Evolutionary conservation across 169 alveolate species (phyloP), one percentile per base, ranked within the genome.

Genomic region (Plasmodium berghei): DNA sequence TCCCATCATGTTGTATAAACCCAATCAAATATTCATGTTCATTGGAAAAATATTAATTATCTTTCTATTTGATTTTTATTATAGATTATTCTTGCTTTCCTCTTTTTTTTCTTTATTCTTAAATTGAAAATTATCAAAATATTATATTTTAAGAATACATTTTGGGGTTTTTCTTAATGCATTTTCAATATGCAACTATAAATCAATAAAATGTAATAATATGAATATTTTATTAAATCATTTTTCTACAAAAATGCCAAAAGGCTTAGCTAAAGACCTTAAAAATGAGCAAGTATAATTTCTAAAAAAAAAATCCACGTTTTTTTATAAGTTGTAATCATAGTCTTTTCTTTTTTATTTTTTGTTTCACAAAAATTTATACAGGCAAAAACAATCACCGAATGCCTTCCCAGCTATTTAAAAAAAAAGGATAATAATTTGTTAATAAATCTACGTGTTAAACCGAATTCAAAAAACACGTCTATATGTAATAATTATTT

Each of bases 401-500:
- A 67, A 69, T 42, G 20, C 55, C 48, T 83, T 61, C 90, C 90
- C 48, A 56, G 72, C 16, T 83, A 83, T 67, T 46, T 83, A 83
- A 66, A 83, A 58, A 83, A 83, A 58, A 83, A 83, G 18, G 75
- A 70, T 45, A 85, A 83, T n/a, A 62, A 45, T 54, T 67, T 83
- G 59, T 59, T 83, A 69, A 55, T 83, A 52, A 83, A 24, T 42
- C 72, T 83, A 48, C 90, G 90, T 24, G 90, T 83, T 62, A 83
- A 83, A 55, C 90, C 90, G 6, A 83, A 83, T 26, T 16, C 90
- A 16, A 83, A 83, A 48, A 70, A 28, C 26, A 83, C 90, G 24
- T 69, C 80, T 40, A 67, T 83, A 83, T 67, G 90, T 83, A 83
- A 77, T 28, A 9, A 58, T 58, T 73, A 40, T 58, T n/a, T 61